These are phyloP conservation scores for Scedosporium dehoogii DNA, from an alignment of 2,329 filamentous ascomycete species.

Conservation along the genomic window DNA sequence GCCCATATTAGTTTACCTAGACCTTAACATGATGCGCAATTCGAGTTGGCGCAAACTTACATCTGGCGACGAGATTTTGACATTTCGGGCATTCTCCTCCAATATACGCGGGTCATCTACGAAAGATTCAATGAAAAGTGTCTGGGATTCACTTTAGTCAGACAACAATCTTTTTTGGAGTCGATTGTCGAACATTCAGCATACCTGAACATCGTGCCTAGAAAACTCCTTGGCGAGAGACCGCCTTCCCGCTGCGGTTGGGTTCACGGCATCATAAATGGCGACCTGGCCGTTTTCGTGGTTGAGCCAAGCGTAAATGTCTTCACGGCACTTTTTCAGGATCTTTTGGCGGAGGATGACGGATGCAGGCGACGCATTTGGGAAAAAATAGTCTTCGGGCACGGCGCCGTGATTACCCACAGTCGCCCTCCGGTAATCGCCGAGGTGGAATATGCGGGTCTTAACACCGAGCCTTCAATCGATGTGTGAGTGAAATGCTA, in stretches of 20 bases:
- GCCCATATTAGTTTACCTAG: slow-evolving; percentile 8
- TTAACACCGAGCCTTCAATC: slow-evolving; percentile 76
- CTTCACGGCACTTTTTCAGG: slow-evolving; percentile 90
- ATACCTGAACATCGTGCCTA: slow-evolving; percentile 88
- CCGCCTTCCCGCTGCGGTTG: slow-evolving; percentile 68
- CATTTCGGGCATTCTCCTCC: slow-evolving; percentile 90
- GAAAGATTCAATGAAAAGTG: slow-evolving; percentile 91
- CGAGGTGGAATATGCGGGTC: slow-evolving; percentile 93
- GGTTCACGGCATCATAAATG: slow-evolving; percentile 97
- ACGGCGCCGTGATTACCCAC: slow-evolving; percentile 75
- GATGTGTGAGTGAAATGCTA: neutral
- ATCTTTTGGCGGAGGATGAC: slow-evolving; percentile 96
- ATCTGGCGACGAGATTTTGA: slow-evolving; percentile 96
- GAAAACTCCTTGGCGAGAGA: slow-evolving; percentile 90
- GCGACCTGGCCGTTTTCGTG: slow-evolving; percentile 97
- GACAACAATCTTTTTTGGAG: neutral
- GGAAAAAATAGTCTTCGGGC: slow-evolving; percentile 95
- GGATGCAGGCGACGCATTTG: slow-evolving; percentile 83
- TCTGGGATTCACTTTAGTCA: slow-evolving; percentile 38
- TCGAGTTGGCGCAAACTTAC: slow-evolving; percentile 35
- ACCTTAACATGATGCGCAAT: neutral
- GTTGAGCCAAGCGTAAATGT: slow-evolving; percentile 93
- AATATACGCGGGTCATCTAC: slow-evolving; percentile 91
- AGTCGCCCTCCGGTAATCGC: slow-evolving; percentile 89
- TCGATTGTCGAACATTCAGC: slow-evolving; percentile 6